Base-by-base conservation (phyloP, 2,329 filamentous ascomycete genomes). In the Huntiella abstrusa region DNA sequence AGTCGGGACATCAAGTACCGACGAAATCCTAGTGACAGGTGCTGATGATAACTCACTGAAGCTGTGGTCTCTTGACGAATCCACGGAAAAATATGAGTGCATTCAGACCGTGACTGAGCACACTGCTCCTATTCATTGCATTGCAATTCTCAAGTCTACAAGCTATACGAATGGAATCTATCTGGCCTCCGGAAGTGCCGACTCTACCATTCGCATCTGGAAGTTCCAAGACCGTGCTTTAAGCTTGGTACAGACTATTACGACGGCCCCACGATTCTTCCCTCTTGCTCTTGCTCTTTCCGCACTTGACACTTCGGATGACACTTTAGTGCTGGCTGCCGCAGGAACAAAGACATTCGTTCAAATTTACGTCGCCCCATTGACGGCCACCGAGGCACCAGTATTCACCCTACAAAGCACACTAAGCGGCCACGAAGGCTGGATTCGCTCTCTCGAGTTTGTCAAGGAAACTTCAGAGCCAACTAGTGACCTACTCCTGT, bases 371-470 rank as follows among this genome's bases (percentile, higher is more conserved):
- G 72, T 80, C 34, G 68, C 78, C 2, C 64, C 71, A 4, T 56
- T 65, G 33, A 55, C 58, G 5, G 46, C 54, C 12, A 54, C 59
- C 5, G 54, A 58, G 1, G n/a, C 19, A 11, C 22, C 60, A 2
- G 62, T 71, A 1, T 94, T 94, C 54, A 67, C 70, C 22, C 69
- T 82, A 5, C 78, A 82, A 51, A 82, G 86, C 10, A 87, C 78
- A 0, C 70, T 98, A 15, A 71, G 76, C 1, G 91, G 91, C 3
- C 91, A 98, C 56, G 91, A 98, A 62, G 88, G 83, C 48, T 98
- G 91, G 91, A 77, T 98, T 41, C 72, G 88, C 41, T 88, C 85
- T 11, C 67, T 98, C 10, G 79, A 79, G 52, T 91, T 98, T 53
- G 73, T 75, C 1, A 66, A 65, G 50, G 70, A 62, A 11, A 57